Evolutionary conservation across 495 filamentous ascomycete species (phyloP), one percentile per base, ranked within the genome.

Genomic region (Lasiosphaeria hispida): DNA sequence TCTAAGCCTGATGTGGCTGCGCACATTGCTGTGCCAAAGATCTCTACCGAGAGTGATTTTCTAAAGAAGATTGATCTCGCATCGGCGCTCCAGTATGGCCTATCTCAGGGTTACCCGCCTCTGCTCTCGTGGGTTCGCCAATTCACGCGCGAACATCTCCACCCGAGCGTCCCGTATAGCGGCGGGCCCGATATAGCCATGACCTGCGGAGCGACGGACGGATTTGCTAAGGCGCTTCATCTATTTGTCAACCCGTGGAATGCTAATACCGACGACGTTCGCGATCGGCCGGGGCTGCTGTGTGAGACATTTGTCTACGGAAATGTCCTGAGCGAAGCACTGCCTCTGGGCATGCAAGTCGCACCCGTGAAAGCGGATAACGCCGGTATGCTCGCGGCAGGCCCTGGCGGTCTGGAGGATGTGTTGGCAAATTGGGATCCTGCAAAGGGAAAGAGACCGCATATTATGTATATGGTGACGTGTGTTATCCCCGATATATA

Each of bases 381-480:
- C 0, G 78, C 87, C 52, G 93, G 93, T 11, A 93, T 96, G 89
- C 60, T 77, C 2, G 71, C 76, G 0, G 66, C 70, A 10, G 91
- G 91, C 0, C 73, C 78, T 13, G 89, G 88, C 10, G 88, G 90
- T 5, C 75, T 97, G 56, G 78, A 82, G 23, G 88, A 96, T 66
- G 83, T 94, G 4, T 74, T 96, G 33, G 80, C 83, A 41, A 89
- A 88, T 61, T 96, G 92, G 92, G 88, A 97, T 67, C 72, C 74
- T 30, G 73, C 72, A 11, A 86, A 79, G 60, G 91, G 91, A 0
- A 84, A 82, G 61, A 77, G 87, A 45, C 93, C 92, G 23, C 88
- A 92, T 69, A 65, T 96, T 60, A 81, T 97, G 80, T 97, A 96
- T 62, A 96, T 90, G 13, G 87, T 97, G 45, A 89, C 92, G 84